Evolutionary conservation across 2,329 filamentous ascomycete species (phyloP).

Genomic region (Fusarium sp.): DNA sequence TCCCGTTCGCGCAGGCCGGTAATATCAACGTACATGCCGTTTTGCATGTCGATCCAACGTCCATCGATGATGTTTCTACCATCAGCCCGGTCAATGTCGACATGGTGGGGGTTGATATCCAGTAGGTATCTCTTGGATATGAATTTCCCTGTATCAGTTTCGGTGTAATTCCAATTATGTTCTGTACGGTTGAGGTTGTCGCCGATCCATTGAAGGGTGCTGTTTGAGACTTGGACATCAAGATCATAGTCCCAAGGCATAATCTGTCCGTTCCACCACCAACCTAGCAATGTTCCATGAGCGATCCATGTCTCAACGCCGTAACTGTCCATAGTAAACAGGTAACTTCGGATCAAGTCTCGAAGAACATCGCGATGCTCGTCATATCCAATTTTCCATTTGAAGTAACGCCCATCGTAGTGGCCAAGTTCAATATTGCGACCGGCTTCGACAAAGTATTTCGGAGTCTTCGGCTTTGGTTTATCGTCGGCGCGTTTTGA

Average conservation of each 20-base stretch:
- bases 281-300: slow-evolving; percentile 84
- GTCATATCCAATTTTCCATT: slow-evolving; percentile 70
- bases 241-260: slow-evolving; percentile 89
- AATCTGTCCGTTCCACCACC: slow-evolving; percentile 87
- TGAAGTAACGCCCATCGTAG: slow-evolving; percentile 80
- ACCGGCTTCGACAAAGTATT: slow-evolving; percentile 76
- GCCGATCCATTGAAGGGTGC: slow-evolving; percentile 74
- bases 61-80: slow-evolving; percentile 86
- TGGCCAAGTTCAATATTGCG: slow-evolving; percentile 70
- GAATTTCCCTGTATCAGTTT: slow-evolving; percentile 55
- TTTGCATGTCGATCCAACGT: slow-evolving; percentile 81
- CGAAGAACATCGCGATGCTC: slow-evolving; percentile 73
- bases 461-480: slow-evolving; percentile 48
- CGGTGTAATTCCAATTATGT: slow-evolving; percentile 63
- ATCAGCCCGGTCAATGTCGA: slow-evolving; percentile 69
- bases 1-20: slow-evolving; percentile 79
- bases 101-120: slow-evolving; percentile 79
- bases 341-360: slow-evolving; percentile 79
- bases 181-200: slow-evolving; percentile 75
- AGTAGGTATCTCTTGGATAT: slow-evolving; percentile 71
- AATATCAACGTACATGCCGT: slow-evolving; percentile 85
- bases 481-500: slow-evolving; percentile 14
- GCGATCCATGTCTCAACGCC: slow-evolving; percentile 86
- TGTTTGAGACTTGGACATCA: slow-evolving; percentile 79
- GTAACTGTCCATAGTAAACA: slow-evolving; percentile 71